Conservation (phyloP, 805 yeast genomes). For the Candida xyloterini region DNA sequence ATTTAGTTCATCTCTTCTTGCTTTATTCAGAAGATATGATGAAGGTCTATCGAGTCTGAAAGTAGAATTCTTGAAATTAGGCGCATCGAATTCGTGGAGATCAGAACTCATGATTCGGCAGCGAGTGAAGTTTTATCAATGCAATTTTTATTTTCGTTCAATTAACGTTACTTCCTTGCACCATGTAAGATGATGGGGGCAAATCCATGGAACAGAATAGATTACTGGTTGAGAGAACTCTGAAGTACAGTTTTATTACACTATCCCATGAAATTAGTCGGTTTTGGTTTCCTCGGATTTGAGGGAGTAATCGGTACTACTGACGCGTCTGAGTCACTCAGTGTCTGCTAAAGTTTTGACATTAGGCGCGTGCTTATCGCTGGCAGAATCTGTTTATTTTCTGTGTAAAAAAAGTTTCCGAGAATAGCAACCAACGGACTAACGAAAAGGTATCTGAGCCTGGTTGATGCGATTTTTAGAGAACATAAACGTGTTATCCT, state of each 20-base stretch:
- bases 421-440: neutral
- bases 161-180: constrained; percentile 1
- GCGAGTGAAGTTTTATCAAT: too few species aligned
- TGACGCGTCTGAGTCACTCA: neutral
- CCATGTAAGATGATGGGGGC: neutral
- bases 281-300: neutral
- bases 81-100: constrained; percentile 45
- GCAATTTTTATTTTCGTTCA: too few species aligned
- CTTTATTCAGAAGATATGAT: constrained; percentile 62
- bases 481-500: too few species aligned
- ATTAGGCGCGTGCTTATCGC: neutral
- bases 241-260: too few species aligned
- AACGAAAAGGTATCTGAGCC: neutral
- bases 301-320: neutral
- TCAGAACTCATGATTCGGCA: constrained; percentile 18
- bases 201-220: too few species aligned
- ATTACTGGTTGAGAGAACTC: too few species aligned
- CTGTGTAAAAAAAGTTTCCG: neutral
- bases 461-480: too few species aligned
- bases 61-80: constrained; percentile 60
- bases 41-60: constrained; percentile 72
- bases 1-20: constrained; percentile 45
- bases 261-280: neutral
- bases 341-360: neutral
- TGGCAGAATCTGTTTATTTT: constrained; percentile 7